Evolutionary conservation across 2,329 filamentous ascomycete species (phyloP), one percentile per base, ranked within the genome.

Genomic region (Metarhizium brunneum): DNA sequence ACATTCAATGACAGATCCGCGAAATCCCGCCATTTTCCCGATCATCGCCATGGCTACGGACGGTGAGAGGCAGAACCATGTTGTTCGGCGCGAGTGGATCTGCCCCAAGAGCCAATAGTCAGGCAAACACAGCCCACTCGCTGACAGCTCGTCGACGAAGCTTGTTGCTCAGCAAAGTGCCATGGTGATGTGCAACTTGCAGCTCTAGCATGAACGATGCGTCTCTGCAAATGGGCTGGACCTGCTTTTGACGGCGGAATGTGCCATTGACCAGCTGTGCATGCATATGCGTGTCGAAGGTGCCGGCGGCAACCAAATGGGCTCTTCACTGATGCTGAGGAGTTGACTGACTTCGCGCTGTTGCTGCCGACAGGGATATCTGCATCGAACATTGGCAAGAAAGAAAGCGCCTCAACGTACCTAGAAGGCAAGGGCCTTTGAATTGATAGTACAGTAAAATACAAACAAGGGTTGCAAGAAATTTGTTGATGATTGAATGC

Each of bases 361-460:
- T n/a, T 18, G 53, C 36, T 52, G 49, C 29, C 18, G 38, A 40
- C 47, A 47, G 18, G n/a, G 52, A 32, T 13, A 30, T 30, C 11
- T 29, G 20, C 45, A 29, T 48, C 45, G 20, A 48, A 48, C 25
- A 52, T 35, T 20, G 32, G 14, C 49, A 32, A 11, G 43, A 40
- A 16, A 25, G 7, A 40, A 49, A n/a, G 18, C 6, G 5, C 6
- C 30, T 30, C 3, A 7, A 56, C 57, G 6, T 52, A 58, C 57
- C 57, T 52, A 47, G 16, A 40, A 52, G 50, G 32, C 29, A 49
- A 45, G 38, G 7, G 16, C 45, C 51, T 47, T 42, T 45, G 16
- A 20, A 38, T 38, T 40, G n/a, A 13, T 51, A 35, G 40, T 47
- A 36, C 29, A 49, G 25, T 54, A 58, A 47, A 56, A 50, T 53